Conservation (phyloP, 2,329 filamentous ascomycete genomes). For the Rutstroemia sp. region DNA sequence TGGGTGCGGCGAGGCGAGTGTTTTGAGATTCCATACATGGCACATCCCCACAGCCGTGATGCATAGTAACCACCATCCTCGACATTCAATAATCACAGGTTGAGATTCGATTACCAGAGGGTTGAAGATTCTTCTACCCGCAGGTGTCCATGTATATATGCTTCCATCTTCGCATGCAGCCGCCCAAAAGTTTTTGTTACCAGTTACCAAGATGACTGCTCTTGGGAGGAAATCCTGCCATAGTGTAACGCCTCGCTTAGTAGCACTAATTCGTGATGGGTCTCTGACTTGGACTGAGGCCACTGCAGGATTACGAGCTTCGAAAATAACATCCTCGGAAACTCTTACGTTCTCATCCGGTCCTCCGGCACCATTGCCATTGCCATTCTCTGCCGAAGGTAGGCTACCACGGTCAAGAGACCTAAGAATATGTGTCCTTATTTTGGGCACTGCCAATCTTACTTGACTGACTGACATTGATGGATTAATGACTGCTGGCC, state of each 20-base stretch:
- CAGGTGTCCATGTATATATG: conserved; percentile 85
- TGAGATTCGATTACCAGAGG: conserved; percentile 85
- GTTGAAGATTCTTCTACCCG: conserved; percentile 78
- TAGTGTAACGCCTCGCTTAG: conserved; percentile 69
- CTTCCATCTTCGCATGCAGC: conserved; percentile 90
- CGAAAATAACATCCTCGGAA: conserved; percentile 69
- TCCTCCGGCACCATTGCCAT: conserved; percentile 32
- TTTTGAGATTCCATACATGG: conserved; percentile 89
- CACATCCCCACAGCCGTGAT: conserved; percentile 84
- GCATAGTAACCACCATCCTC: conserved; percentile 82
- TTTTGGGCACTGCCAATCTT: conserved; percentile 78
- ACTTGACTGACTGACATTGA: conserved; percentile 75
- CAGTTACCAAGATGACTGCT: conserved; percentile 82
- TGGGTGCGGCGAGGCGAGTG: conserved; percentile 76
- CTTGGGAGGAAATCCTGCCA: conserved; percentile 94
- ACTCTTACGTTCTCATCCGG: conserved; percentile 55
- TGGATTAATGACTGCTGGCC: conserved; percentile 81
- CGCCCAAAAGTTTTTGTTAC: conserved; percentile 85
- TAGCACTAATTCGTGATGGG: conserved; percentile 75
- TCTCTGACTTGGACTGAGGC: conserved; percentile 57
- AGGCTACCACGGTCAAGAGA: conserved; percentile 64
- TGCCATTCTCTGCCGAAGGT: conserved; percentile 27
- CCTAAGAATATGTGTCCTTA: conserved; percentile 74
- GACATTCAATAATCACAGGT: conserved; percentile 86
- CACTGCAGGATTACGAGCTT: conserved; percentile 74